Percentiles rank a stretch among this genome's conserved stretches.
Conservation (phyloP, 805 yeast species). For the Wickerhamiella brachini region DNA sequence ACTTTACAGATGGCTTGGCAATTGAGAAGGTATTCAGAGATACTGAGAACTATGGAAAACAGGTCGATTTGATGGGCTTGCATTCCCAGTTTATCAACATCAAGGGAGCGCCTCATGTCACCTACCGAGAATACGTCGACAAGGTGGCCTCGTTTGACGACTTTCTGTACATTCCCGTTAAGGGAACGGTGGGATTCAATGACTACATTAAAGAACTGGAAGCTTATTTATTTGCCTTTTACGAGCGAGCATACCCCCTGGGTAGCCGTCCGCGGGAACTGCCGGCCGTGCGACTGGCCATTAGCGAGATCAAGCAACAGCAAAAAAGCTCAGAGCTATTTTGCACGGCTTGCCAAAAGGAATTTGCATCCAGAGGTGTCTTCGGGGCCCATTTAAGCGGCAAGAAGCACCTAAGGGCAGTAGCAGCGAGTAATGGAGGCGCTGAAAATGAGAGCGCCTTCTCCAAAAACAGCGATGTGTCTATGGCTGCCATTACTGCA, state of each 20-base stretch:
- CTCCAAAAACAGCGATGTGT: conserved; percentile 24
- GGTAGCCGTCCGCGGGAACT: conserved; percentile 5
- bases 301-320: neutral
- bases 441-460: neutral
- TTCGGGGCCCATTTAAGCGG: conserved; percentile 58
- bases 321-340: conserved; percentile 22
- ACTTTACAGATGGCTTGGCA: conserved; percentile 35
- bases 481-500: conserved; percentile 21
- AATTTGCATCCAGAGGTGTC: conserved; percentile 50
- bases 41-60: conserved; percentile 34
- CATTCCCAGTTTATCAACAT: conserved; percentile 22
- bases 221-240: conserved; percentile 37
- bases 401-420: conserved; percentile 49
- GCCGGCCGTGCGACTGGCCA: neutral
- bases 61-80: conserved; percentile 31
- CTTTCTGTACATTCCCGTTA: conserved; percentile 10
- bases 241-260: conserved; percentile 37
- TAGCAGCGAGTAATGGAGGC: no score
- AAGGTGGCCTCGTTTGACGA: conserved; percentile 27
- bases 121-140: conserved; percentile 40
- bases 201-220: conserved; percentile 34
- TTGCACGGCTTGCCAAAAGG: conserved; percentile 52
- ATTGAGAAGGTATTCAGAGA: conserved; percentile 41
- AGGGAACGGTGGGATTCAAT: conserved; percentile 27
- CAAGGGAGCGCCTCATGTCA: conserved; percentile 17